A percentile compares a stretch with the other conserved stretches of the same genome.
phyloP scores from a whole-genome alignment of 495 filamentous ascomycete genomes.

The Penicillium odoratum region DNA sequence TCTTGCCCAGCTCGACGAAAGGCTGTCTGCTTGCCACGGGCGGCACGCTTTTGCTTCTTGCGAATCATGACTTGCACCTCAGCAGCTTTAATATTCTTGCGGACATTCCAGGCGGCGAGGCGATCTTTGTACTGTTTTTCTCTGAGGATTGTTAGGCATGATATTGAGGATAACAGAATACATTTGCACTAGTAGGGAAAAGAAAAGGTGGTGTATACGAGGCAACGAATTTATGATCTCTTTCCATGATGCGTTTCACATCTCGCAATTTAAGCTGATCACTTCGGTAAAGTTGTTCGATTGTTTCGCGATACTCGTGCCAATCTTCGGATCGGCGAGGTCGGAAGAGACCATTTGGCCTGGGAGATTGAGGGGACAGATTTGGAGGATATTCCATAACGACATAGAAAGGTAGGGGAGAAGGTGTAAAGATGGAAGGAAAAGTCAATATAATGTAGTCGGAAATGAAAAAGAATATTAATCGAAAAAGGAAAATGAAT shows the following conservation, averaged over 20 bases:
- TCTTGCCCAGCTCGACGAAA: constrained; percentile 41
- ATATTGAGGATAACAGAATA: neutral
- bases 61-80: constrained; percentile 46
- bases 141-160: constrained; percentile 26
- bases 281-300: constrained; percentile 44
- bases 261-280: constrained; percentile 45
- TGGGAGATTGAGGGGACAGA: constrained; percentile 25
- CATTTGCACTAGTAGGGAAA: constrained; percentile 1
- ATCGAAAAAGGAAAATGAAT: constrained; percentile 4
- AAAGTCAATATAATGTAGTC: neutral
- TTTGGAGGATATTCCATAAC: constrained; percentile 22
- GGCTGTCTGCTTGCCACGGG: constrained; percentile 44
- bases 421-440: neutral
- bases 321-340: constrained; percentile 47
- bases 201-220: constrained; percentile 33
- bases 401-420: neutral
- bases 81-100: constrained; percentile 47
- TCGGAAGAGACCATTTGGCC: constrained; percentile 29
- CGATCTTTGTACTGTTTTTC: constrained; percentile 52
- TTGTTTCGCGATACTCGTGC: constrained; percentile 41
- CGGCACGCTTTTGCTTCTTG: constrained; percentile 45
- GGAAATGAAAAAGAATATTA: neutral
- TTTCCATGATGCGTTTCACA: constrained; percentile 45
- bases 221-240: constrained; percentile 42
- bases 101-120: constrained; percentile 43